These are phyloP conservation scores for Chlorella sorokiniana DNA, from an alignment of 139 green algal genomes.

Conservation along the genomic window DNA sequence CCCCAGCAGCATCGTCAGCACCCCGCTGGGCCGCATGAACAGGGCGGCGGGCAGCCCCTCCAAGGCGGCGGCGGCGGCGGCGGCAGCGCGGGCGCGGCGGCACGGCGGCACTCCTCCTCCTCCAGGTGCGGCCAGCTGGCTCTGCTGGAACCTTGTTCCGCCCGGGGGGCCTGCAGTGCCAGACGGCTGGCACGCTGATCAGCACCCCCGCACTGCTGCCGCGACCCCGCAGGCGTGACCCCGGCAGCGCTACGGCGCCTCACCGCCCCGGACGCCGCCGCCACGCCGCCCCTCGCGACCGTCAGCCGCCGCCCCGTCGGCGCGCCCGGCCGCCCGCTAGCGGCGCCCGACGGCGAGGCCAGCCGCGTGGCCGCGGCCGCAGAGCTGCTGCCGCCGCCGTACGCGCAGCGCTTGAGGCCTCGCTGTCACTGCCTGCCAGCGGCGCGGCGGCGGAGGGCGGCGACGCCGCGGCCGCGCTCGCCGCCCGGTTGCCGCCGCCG, in stretches of 20 bases:
- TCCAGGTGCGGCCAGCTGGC: not conserved
- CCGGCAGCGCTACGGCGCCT: slow-evolving; percentile 8
- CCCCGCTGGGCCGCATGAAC: slow-evolving; percentile 33
- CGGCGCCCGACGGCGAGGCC: slow-evolving; percentile 9
- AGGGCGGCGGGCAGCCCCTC: slow-evolving; percentile 8
- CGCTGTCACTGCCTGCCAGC: no score
- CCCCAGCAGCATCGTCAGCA: slow-evolving; percentile 29
- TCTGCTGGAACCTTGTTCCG: not conserved
- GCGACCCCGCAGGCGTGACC: not conserved
- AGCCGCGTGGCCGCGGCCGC: slow-evolving; percentile 8
- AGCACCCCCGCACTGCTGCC: not conserved
- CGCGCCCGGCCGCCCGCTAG: not conserved
- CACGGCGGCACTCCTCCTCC: not conserved
- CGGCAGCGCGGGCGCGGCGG: not conserved
- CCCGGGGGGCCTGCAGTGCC: no score
- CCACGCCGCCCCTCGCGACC: slow-evolving; percentile 8
- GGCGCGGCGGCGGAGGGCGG: not conserved
- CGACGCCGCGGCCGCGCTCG: not conserved
- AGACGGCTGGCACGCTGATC: not conserved
- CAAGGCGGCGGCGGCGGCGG: not conserved
- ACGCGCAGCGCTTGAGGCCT: slow-evolving; percentile 57
- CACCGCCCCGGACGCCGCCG: not conserved
- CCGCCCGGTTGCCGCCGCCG: not conserved
- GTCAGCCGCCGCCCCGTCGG: not conserved
- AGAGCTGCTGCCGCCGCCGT: slow-evolving; percentile 49